Percentiles rank a stretch among this genome's conserved stretches.
phyloP scores from a whole-genome alignment of 2,329 filamentous ascomycete genomes.

The Talaromyces sp. region DNA sequence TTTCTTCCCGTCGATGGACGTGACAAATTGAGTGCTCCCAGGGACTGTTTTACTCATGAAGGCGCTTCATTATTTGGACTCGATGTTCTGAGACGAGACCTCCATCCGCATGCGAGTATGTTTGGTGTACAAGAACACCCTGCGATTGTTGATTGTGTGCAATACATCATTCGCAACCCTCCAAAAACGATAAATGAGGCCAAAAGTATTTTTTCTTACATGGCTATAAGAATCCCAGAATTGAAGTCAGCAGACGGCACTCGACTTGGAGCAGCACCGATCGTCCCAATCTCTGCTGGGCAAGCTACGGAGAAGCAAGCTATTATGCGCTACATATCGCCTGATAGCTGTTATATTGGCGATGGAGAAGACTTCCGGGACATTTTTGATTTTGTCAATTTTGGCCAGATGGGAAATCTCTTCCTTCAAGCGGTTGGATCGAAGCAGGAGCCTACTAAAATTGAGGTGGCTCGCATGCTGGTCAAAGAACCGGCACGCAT shows the following conservation, averaged over 20 bases:
- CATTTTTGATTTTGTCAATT: slow-evolving; percentile 96
- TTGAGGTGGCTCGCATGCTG: slow-evolving; percentile 78
- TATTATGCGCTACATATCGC: slow-evolving; percentile 54
- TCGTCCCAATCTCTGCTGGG: slow-evolving; percentile 60
- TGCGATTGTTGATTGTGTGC: slow-evolving; percentile 68
- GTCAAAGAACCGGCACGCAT: slow-evolving; percentile 77
- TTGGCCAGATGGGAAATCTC: slow-evolving; percentile 77
- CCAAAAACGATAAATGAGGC: slow-evolving; percentile 64
- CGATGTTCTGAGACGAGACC: slow-evolving; percentile 64
- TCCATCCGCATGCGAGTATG: slow-evolving; percentile 75
- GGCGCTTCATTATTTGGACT: slow-evolving; percentile 74
- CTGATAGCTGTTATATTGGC: slow-evolving; percentile 75
- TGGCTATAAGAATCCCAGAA: slow-evolving; percentile 70
- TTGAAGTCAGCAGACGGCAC: slow-evolving; percentile 57
- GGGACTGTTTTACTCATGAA: slow-evolving; percentile 76
- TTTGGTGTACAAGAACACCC: slow-evolving; percentile 84
- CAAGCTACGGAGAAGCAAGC: slow-evolving; percentile 36
- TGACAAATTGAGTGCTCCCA: slow-evolving; percentile 62
- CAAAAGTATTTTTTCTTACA: slow-evolving; percentile 71
- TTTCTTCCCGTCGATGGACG: slow-evolving; percentile 68
- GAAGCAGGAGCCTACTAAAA: slow-evolving; percentile 81
- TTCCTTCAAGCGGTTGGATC: slow-evolving; percentile 86
- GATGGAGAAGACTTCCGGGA: slow-evolving; percentile 67
- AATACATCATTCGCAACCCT: slow-evolving; percentile 64
- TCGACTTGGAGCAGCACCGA: slow-evolving; percentile 57